Evolutionary conservation across 495 filamentous ascomycete genomes (phyloP), one percentile per base, ranked within the genome.

Genomic region (Daldinia grandis): DNA sequence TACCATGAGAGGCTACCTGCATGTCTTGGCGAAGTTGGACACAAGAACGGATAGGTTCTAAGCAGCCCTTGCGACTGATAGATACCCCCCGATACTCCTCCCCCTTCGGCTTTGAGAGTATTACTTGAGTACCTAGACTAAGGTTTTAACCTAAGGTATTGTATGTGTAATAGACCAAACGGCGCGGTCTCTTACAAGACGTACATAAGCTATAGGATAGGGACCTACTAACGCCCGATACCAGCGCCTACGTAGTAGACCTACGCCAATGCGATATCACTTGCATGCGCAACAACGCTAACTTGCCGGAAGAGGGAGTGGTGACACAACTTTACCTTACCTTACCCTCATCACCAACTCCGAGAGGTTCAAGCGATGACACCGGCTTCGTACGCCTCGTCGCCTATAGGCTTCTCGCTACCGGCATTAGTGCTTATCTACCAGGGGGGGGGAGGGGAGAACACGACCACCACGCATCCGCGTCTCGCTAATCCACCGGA

Each of bases 251-350:
- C 27, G 24, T 28, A 56, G 51, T 47, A 59, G 31, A 35, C 56
- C 66, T 54, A 50, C 67, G 63, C 62, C 58, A 67, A 70, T 70
- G 71, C 67, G 50, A 53, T 66, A 74, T 74, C 71, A 74, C 71
- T 71, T 59, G 71, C 71, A 74, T 69, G 58, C 42, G 27, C 40
- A 12, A 57, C 62, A 19, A 58, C 62, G 50, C 66, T 70, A 74
- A 66, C 56, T 58, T 49, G 31, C 59, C 24, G 58, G 58, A 50
- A 35, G 50, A 37, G 38, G 42, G 57, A 38, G 64, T 55, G 70
- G 65, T 64, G 65, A 62, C 64, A 69, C 62, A 62, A 37, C 59
- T 21, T 47, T 68, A 68, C 40, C 70, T 73, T 69, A 73, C 65
- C 70, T 66, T 73, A 69, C 70, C 70, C 70, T 72, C 60, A 67